Evolutionary conservation across 306 rosid genomes (phyloP).

Genomic region (Sechiopsis laciniata): DNA sequence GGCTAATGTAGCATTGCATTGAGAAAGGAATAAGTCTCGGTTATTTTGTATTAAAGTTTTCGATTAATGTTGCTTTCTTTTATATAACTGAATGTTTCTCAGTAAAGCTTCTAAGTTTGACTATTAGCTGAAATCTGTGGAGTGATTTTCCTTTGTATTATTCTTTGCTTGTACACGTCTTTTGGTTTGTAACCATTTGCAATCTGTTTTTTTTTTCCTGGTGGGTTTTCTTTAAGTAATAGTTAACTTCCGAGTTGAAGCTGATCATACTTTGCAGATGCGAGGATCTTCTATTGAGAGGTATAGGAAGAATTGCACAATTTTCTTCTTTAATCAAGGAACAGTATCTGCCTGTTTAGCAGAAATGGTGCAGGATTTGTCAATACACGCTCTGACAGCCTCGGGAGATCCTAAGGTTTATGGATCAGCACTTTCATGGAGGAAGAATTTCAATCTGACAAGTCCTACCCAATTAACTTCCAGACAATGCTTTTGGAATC

Average conservation of each 20-base stretch:
- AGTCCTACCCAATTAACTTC: conserved; percentile 34
- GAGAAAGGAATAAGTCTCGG: background rate
- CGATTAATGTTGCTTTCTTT: background rate
- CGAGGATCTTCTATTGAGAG: background rate
- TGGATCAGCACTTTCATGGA: conserved; percentile 45
- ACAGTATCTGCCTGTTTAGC: background rate
- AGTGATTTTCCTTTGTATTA: background rate
- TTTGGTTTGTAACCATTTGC: background rate
- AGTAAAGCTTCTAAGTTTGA: background rate
- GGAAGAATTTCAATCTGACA: conserved; percentile 37
- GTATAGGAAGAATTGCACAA: background rate
- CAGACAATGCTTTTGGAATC: conserved; percentile 40
- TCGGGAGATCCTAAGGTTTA: conserved; percentile 36
- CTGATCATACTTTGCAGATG: conserved; percentile 14
- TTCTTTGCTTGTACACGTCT: background rate
- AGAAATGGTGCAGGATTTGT: conserved; percentile 57
- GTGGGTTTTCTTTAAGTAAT: background rate
- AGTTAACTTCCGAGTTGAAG: background rate
- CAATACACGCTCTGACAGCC: conserved; percentile 50
- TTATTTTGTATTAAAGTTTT: background rate
- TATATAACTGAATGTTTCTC: background rate
- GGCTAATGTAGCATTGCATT: background rate
- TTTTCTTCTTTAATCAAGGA: conserved; percentile 3
- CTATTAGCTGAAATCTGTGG: background rate
- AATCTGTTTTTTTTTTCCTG: background rate